Conservation (phyloP, 805 yeast species). For the Pichia paraexigua region DNA sequence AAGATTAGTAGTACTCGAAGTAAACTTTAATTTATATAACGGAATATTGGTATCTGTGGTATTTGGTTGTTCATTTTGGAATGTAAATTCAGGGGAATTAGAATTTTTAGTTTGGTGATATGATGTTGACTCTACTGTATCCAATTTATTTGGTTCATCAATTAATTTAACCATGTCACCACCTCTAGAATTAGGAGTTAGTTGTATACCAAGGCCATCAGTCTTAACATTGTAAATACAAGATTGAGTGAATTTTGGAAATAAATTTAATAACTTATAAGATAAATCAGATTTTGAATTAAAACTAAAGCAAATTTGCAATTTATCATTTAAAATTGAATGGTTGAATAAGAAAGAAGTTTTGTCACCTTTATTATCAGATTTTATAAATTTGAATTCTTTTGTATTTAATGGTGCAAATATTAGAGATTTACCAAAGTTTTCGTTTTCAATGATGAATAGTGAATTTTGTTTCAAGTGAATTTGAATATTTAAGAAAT, state of each 20-base stretch:
- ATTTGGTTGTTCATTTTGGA: not conserved
- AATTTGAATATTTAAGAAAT: conserved; percentile 15
- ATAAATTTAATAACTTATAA: conserved; percentile 3
- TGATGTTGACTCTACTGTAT: not conserved
- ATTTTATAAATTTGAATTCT: conserved; percentile 20
- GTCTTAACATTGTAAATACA: not conserved
- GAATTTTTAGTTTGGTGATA: not conserved
- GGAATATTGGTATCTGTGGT: not conserved
- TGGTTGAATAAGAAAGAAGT: conserved; percentile 15
- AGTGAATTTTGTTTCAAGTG: conserved; percentile 11
- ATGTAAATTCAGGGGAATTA: not conserved
- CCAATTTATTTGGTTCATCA: not conserved
- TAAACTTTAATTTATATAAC: not conserved
- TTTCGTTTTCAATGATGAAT: conserved; percentile 20
- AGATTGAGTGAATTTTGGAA: conserved; percentile 7
- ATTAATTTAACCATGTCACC: not conserved
- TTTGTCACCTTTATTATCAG: conserved; percentile 4
- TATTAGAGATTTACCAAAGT: conserved; percentile 23
- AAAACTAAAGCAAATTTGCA: conserved; percentile 11
- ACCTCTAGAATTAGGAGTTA: not conserved
- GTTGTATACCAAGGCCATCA: conserved; percentile 8
- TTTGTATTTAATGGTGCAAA: conserved; percentile 28
- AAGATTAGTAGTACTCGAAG: not conserved
- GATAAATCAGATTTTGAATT: not conserved
- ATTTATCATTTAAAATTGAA: conserved; percentile 3